Percentiles rank a stretch among this genome's conserved stretches.
These are phyloP conservation scores for Penicillium tannophilum DNA, from an alignment of 495 filamentous ascomycete genomes.

Conservation along the genomic window DNA sequence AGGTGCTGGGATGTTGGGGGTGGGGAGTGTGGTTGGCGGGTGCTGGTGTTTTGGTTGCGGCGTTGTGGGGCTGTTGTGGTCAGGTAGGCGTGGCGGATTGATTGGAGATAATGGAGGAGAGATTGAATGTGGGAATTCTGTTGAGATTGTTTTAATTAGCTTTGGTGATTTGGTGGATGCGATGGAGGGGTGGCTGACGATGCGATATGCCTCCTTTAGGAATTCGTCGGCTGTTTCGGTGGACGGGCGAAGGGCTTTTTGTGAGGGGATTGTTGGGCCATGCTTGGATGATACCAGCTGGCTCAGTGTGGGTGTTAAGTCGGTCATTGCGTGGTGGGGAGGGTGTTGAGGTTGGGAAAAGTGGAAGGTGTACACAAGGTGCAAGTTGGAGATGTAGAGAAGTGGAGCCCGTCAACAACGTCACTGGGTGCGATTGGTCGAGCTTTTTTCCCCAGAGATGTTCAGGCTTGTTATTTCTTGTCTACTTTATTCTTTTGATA, in stretches of 20 bases:
- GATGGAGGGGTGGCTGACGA: slow-evolving; percentile 57
- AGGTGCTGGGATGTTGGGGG: slow-evolving; percentile 44
- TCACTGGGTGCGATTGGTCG: slow-evolving; percentile 16
- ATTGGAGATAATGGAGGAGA: slow-evolving; percentile 74
- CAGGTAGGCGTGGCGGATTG: slow-evolving; percentile 88
- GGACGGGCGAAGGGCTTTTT: slow-evolving; percentile 25
- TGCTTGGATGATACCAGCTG: slow-evolving; percentile 60
- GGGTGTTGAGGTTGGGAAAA: slow-evolving; percentile 6
- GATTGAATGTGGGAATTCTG: slow-evolving; percentile 85
- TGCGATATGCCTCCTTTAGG: slow-evolving; percentile 92
- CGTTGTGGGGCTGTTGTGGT: slow-evolving; percentile 61
- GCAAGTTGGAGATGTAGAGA: slow-evolving; percentile 9
- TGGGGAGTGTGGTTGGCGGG: slow-evolving; percentile 25
- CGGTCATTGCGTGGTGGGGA: slow-evolving; percentile 53
- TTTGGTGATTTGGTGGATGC: slow-evolving; percentile 4
- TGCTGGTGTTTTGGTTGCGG: slow-evolving; percentile 17
- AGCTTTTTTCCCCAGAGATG: neutral
- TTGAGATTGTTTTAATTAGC: slow-evolving; percentile 10
- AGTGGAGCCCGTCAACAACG: slow-evolving; percentile 17
- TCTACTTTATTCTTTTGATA: neutral
- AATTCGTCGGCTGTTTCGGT: slow-evolving; percentile 76
- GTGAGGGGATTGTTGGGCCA: slow-evolving; percentile 8
- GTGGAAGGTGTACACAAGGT: slow-evolving; percentile 5
- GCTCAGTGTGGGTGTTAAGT: slow-evolving; percentile 69
- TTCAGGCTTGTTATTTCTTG: neutral